A percentile compares a stretch with the other conserved stretches of the same genome.
Evolutionary conservation across 2,329 filamentous ascomycete genomes (phyloP).

Genomic region (Stemphylium beticola): DNA sequence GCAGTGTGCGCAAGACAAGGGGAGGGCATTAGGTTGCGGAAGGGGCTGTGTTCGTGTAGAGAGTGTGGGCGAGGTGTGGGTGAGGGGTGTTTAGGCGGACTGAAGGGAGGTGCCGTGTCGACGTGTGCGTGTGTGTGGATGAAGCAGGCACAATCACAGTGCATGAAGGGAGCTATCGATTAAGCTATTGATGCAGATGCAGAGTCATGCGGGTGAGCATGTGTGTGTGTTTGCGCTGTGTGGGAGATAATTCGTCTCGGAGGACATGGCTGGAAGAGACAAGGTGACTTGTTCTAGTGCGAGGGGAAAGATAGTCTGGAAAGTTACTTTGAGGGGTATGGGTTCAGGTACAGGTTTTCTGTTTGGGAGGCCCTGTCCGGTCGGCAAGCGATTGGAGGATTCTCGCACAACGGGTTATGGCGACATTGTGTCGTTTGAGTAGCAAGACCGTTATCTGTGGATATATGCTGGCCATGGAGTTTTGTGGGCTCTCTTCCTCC

Average conservation of each 20-base stretch:
- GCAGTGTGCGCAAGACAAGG: background rate
- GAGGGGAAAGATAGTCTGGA: slow-evolving; percentile 3
- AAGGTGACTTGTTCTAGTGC: background rate
- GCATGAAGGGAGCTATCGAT: slow-evolving; percentile 14
- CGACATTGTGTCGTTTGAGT: background rate
- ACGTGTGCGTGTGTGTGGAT: slow-evolving; percentile 3
- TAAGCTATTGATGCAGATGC: slow-evolving; percentile 13
- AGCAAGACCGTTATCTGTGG: slow-evolving; percentile 10
- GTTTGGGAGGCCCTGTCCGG: background rate
- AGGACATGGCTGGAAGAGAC: slow-evolving; percentile 8
- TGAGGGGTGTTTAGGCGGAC: background rate
- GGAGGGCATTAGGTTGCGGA: background rate
- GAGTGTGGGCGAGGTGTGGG: slow-evolving; percentile 2
- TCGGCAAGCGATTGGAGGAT: background rate
- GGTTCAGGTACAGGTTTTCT: slow-evolving; percentile 1
- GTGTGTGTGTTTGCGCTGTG: background rate
- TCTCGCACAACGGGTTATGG: slow-evolving; percentile 2
- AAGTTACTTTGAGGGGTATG: slow-evolving; percentile 9
- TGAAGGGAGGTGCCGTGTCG: background rate
- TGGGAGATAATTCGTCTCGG: slow-evolving; percentile 1
- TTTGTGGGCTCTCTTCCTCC: background rate
- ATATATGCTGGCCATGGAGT: background rate
- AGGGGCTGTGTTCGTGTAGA: background rate
- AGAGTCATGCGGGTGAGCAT: slow-evolving; percentile 1
- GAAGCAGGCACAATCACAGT: slow-evolving; percentile 16